Conservation (phyloP, 2,329 filamentous ascomycete genomes). For the Aspergillus pseudotamarii region DNA sequence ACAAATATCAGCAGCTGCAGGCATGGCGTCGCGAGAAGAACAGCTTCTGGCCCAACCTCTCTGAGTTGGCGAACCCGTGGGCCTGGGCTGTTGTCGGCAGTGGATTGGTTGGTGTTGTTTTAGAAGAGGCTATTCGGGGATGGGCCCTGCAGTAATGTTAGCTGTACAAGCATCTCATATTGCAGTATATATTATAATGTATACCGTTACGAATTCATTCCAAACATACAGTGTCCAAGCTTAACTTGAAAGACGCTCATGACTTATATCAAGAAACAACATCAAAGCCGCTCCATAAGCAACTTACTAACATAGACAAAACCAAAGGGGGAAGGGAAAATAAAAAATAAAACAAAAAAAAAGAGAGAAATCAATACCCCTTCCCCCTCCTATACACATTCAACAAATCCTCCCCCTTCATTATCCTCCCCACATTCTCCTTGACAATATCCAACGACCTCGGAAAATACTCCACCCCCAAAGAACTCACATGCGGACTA, state of each 20-base stretch:
- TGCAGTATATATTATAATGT: background rate
- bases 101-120: conserved; percentile 52
- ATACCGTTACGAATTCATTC: background rate
- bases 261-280: background rate
- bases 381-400: conserved; percentile 64
- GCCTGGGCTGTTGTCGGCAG: conserved; percentile 55
- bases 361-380: conserved; percentile 55
- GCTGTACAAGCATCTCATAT: background rate
- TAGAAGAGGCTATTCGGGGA: conserved; percentile 44
- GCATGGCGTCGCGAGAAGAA: conserved; percentile 59
- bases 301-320: background rate
- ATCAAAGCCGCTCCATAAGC: background rate
- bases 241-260: background rate
- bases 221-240: background rate
- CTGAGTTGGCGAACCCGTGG: conserved; percentile 60
- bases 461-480: conserved; percentile 57
- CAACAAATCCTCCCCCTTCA: conserved; percentile 58
- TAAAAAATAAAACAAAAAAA: too few species aligned
- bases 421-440: conserved; percentile 57
- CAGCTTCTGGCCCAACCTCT: conserved; percentile 59
- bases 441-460: conserved; percentile 61
- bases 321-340: too few species aligned
- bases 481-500: conserved; percentile 66
- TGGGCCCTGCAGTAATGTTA: conserved; percentile 2
- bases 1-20: conserved; percentile 58